Percentiles rank a stretch among this genome's conserved stretches.
phyloP scores from a whole-genome alignment of 2,329 filamentous ascomycete species.

The Fusarium annulatum region DNA sequence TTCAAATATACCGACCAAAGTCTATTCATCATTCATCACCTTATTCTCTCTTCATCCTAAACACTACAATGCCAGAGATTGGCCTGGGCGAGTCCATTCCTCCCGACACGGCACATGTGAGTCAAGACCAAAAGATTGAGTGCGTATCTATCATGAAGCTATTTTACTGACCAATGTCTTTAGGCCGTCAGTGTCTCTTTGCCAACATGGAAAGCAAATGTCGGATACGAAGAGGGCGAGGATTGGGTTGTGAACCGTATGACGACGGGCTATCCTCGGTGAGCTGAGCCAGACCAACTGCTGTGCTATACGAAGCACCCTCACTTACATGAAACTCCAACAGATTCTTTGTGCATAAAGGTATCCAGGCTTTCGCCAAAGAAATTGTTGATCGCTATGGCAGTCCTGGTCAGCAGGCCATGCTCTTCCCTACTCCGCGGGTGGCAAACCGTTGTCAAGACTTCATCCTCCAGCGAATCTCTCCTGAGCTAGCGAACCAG shows the following conservation, averaged over 20 bases:
- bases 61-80: constrained; percentile 57
- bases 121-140: constrained; percentile 46
- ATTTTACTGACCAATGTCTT: not conserved
- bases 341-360: constrained; percentile 92
- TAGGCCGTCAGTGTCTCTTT: constrained; percentile 96
- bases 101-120: constrained; percentile 81
- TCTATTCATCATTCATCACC: not conserved
- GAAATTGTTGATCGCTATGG: constrained; percentile 75
- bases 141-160: not conserved
- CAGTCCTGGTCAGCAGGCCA: constrained; percentile 71
- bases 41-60: not conserved
- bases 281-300: constrained; percentile 52
- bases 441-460: constrained; percentile 78
- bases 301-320: not conserved
- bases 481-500: constrained; percentile 60
- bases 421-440: constrained; percentile 81
- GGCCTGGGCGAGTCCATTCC: constrained; percentile 78
- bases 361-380: constrained; percentile 77
- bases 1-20: not conserved
- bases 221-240: constrained; percentile 94
- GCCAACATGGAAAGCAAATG: constrained; percentile 90
- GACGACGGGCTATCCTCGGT: constrained; percentile 92
- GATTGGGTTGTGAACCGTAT: constrained; percentile 86
- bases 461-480: constrained; percentile 74
- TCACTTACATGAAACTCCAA: constrained; percentile 21